Evolutionary conservation across 2,329 filamentous ascomycete genomes (phyloP), one percentile per base, ranked within the genome.

Genomic region (Ascochyta rabiei): DNA sequence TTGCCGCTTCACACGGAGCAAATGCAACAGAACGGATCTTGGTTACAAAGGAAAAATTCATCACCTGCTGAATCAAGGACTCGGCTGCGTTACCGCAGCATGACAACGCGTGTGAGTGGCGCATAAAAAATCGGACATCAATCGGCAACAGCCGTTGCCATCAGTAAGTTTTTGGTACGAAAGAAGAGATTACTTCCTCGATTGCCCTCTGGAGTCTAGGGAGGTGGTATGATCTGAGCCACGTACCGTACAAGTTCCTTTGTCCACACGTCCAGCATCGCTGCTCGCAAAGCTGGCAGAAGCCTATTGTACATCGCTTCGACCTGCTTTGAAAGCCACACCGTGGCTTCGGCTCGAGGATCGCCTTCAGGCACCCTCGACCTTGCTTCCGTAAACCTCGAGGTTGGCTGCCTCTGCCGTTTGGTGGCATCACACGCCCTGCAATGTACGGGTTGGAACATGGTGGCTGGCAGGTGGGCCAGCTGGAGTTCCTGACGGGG

Each of bases 321-420:
- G 45, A 54, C 41, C 64, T 51, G 59, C 58, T 62, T 54, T 56
- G 60, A 59, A 55, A 64, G 62, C 58, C 60, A 59, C 62, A 53
- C 53, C 48, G 56, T 52, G 57, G 58, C 56, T 57, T 57, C 53
- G 56, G 64, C 47, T 61, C 58, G 50, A 53, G 55, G 70, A 74
- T 74, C 67, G 60, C 51, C 71, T 42, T 64, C 69, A 70, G 64
- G 70, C 63, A 62, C 70, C 70, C 69, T 73, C 71, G 63, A 73
- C 71, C 71, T 67, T 70, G 71, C 71, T 72, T 73, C 71, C 71
- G 71, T 65, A 56, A 52, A 61, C 70, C 67, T 71, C 55, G 68
- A 71, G 68, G 71, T 64, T 71, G 33, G 28, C 19, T 38, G 28
- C 28, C 28, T 31, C 28, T 45, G 40, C 28, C 34, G 21, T 41